Percentiles rank a stretch among this genome's conserved stretches.
Evolutionary conservation across 768 basidiomycete genomes (phyloP).

Genomic region (Leucocoprinus birnbaumii): DNA sequence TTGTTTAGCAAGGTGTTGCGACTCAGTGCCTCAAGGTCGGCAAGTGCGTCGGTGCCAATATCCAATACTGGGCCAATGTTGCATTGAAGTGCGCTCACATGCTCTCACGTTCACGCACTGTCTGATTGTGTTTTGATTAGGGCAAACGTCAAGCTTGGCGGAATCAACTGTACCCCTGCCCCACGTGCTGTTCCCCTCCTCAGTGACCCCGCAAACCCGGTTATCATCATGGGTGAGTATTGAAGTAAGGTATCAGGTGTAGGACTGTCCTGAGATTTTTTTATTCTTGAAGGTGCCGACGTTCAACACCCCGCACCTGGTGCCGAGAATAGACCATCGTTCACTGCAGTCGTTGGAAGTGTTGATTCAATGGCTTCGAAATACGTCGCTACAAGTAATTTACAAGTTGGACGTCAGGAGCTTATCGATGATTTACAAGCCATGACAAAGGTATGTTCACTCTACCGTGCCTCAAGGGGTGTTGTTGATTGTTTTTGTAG

Average conservation of each 20-base stretch:
- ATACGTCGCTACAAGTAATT: slow-evolving; percentile 51
- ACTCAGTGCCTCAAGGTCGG: slow-evolving; percentile 71
- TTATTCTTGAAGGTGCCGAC: slow-evolving; percentile 54
- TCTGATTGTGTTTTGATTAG: slow-evolving; percentile 35
- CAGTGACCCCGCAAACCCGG: slow-evolving; percentile 64
- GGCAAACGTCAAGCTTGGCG: slow-evolving; percentile 80
- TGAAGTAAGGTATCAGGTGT: background rate
- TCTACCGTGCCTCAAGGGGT: background rate
- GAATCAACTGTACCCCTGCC: slow-evolving; percentile 75
- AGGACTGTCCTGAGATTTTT: background rate
- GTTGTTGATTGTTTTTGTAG: slow-evolving; percentile 26
- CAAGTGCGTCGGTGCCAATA: slow-evolving; percentile 61
- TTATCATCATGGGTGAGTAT: slow-evolving; percentile 68
- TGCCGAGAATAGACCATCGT: slow-evolving; percentile 68
- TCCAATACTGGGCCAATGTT: slow-evolving; percentile 80
- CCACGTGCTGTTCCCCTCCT: slow-evolving; percentile 52
- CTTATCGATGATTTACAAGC: slow-evolving; percentile 64
- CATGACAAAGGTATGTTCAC: slow-evolving; percentile 53
- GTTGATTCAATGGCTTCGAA: slow-evolving; percentile 71
- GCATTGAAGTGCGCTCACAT: slow-evolving; percentile 58
- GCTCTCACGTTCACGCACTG: background rate
- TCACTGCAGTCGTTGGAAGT: slow-evolving; percentile 71
- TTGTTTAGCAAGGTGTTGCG: slow-evolving; percentile 61
- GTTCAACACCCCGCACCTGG: slow-evolving; percentile 81
- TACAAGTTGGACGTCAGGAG: slow-evolving; percentile 61